Evolutionary conservation across 2,329 filamentous ascomycete genomes (phyloP), one percentile per base, ranked within the genome.

Genomic region (Shiraia sp.): DNA sequence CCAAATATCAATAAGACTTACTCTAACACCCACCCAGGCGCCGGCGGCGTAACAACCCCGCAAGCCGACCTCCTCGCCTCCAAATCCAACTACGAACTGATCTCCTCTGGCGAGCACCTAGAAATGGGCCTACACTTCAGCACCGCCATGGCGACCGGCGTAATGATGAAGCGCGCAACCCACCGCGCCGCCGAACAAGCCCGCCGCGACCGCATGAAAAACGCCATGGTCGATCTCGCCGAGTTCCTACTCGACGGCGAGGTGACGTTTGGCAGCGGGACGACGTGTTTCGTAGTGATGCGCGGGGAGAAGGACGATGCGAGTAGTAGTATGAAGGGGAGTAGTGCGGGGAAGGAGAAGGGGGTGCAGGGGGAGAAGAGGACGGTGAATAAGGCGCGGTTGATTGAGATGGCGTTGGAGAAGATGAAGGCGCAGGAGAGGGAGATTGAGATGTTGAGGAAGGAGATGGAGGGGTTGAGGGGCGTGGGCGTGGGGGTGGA

Each of bases 71-170:
- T 62, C 2, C 41, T 63, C 3, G 60, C 60, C 14, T 57, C 55
- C 8, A 63, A 63, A 44, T 55, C 50, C 36, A 63, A 63, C 43
- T 63, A 63, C 34, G 60, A 63, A 34, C 45, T 61, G 16, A 63
- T 63, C 9, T 60, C 58, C 14, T 54, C 51, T 1, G 60, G 60
- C 35, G 55, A 61, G 26, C 60, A 63, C 30, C 42, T 61, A 6
- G 60, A 63, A 43, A 63, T 63, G 60, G 60, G 60, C 6, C 32
- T 63, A 17, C 60, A 63, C 41, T 63, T 63, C 35, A 62, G 58
- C 41, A 61, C 58, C 23, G 58, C 60, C 41, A 63, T 63, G 60
- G 58, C 60, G 12, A 61, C 60, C 0, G 60, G 60, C 30, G 58
- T 63, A 10, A 63, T 63, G 60, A 63, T 63, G 60, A 61, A 60